These are phyloP conservation scores for Lycium ferocissimum DNA, from an alignment of 257 asterid species.

Conservation along the genomic window DNA sequence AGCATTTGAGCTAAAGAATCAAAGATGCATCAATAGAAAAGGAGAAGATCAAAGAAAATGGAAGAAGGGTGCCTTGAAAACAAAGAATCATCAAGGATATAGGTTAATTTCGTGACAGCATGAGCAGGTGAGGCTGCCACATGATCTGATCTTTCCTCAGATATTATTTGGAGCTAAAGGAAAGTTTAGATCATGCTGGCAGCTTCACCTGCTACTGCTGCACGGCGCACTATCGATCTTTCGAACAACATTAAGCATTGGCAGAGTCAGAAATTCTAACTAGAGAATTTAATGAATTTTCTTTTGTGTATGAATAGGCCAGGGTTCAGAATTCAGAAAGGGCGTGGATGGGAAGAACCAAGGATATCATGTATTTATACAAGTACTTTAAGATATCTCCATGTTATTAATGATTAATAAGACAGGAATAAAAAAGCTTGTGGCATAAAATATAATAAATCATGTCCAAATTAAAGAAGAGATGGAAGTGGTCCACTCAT, in stretches of 20 bases:
- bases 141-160: constrained; percentile 46
- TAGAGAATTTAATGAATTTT: neutral
- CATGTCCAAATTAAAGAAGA: constrained; percentile 16
- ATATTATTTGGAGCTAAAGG: neutral
- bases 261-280: neutral
- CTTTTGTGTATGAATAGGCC: neutral
- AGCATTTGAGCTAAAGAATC: neutral
- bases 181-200: constrained; percentile 78
- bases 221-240: constrained; percentile 33
- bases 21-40: neutral
- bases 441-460: neutral
- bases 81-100: too few species aligned
- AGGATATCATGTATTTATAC: constrained; percentile 10
- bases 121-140: constrained; percentile 44
- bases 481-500: constrained; percentile 56
- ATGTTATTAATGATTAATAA: neutral
- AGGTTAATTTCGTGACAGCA: constrained; percentile 17
- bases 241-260: neutral
- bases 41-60: neutral
- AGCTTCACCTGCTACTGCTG: constrained; percentile 64
- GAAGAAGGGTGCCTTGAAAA: neutral
- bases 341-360: constrained; percentile 3
- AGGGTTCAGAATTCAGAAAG: neutral
- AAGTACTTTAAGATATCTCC: neutral
- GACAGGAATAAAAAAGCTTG: neutral